Evolutionary conservation across 768 basidiomycete species (phyloP).

Genomic region (Epithele typhae): DNA sequence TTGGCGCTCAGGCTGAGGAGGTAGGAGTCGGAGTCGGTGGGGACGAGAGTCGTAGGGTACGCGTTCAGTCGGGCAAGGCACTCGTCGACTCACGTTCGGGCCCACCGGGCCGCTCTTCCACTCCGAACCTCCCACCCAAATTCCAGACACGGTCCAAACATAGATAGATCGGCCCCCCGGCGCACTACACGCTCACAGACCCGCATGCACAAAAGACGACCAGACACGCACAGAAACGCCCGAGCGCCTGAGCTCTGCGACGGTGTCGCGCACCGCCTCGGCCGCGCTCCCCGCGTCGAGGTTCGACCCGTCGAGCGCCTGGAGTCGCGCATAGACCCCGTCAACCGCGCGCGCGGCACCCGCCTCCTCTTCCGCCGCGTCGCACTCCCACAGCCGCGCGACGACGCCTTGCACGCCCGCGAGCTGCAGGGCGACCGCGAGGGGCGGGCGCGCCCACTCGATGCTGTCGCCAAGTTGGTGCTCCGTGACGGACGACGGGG

Average conservation of each 20-base stretch:
- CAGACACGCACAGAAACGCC: background rate
- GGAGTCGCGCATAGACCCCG: constrained; percentile 3
- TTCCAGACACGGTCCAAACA: too few relatives aligned
- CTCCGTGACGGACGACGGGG: background rate
- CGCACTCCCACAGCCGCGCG: constrained; percentile 15
- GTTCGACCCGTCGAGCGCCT: background rate
- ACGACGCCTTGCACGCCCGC: constrained; percentile 10
- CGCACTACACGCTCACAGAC: too few relatives aligned
- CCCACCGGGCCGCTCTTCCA: too few relatives aligned
- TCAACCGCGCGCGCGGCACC: constrained; percentile 4
- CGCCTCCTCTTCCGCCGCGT: constrained; percentile 9
- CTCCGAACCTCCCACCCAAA: too few relatives aligned
- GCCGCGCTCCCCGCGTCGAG: constrained; percentile 1
- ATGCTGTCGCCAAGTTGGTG: constrained; percentile 9
- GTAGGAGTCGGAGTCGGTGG: constrained; percentile 11
- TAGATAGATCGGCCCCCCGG: too few relatives aligned
- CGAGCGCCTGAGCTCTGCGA: background rate
- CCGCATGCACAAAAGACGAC: constrained; percentile 2
- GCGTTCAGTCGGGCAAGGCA: too few relatives aligned
- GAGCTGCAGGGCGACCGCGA: constrained; percentile 14
- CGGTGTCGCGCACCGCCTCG: constrained; percentile 1
- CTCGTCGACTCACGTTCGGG: too few relatives aligned
- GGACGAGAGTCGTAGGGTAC: too few relatives aligned
- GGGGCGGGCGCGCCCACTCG: too few relatives aligned
- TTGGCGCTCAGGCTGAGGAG: too few relatives aligned